Percentiles rank a stretch among this genome's conserved stretches.
These are phyloP conservation scores for Rhodofomes roseus DNA, from an alignment of 1,284 basidiomycete genomes.

Conservation along the genomic window DNA sequence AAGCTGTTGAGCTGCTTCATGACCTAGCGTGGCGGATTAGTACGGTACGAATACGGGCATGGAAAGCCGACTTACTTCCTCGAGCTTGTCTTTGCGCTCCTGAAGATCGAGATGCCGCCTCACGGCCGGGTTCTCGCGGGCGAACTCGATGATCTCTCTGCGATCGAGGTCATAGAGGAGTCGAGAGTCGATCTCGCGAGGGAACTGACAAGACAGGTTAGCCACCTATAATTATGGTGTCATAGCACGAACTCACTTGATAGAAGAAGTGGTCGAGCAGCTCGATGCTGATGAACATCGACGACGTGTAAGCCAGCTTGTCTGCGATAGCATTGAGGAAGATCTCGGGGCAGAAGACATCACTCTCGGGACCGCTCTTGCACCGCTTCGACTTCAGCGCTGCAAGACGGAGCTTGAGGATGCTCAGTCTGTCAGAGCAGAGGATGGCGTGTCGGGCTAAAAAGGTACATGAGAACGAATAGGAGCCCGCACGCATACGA, in stretches of 20 bases:
- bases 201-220: slow-evolving; percentile 59
- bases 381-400: slow-evolving; percentile 89
- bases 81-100: slow-evolving; percentile 96
- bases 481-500: neutral
- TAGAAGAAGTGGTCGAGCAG: slow-evolving; percentile 98
- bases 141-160: slow-evolving; percentile 84
- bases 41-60: neutral
- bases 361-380: slow-evolving; percentile 79
- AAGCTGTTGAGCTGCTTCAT: slow-evolving; percentile 89
- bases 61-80: slow-evolving; percentile 55
- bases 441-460: slow-evolving; percentile 89
- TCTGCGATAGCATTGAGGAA: slow-evolving; percentile 97
- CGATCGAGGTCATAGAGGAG: slow-evolving; percentile 90
- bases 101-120: slow-evolving; percentile 91
- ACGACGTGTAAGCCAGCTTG: slow-evolving; percentile 93
- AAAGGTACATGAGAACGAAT: neutral
- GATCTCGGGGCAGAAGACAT: slow-evolving; percentile 92
- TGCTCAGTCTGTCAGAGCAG: slow-evolving; percentile 76
- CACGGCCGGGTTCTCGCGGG: slow-evolving; percentile 89
- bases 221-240: neutral
- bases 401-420: slow-evolving; percentile 81
- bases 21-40: slow-evolving; percentile 45
- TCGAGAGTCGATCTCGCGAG: slow-evolving; percentile 95
- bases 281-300: slow-evolving; percentile 99
- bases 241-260: slow-evolving; percentile 50